A percentile compares a stretch with the other conserved stretches of the same genome.
phyloP scores from a whole-genome alignment of 169 alveolate genomes.

The Plasmodium gonderi region DNA sequence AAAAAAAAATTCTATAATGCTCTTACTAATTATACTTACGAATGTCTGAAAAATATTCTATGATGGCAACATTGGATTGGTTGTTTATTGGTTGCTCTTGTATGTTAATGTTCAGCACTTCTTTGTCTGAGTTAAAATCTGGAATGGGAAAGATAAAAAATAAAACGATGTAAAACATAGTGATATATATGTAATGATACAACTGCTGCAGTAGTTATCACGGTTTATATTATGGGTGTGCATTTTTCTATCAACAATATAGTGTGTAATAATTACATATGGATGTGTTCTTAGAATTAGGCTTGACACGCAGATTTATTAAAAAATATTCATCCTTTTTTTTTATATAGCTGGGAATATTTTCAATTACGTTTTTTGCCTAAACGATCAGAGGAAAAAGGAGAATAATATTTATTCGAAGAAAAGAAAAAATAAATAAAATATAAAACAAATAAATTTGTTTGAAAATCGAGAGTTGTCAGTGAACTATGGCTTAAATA shows the following conservation, averaged over 20 bases:
- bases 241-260: neutral
- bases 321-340: constrained; percentile 54
- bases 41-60: constrained; percentile 81
- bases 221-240: neutral
- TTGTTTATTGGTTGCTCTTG: constrained; percentile 93
- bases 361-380: constrained; percentile 30
- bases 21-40: constrained; percentile 61
- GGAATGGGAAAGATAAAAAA: constrained; percentile 10
- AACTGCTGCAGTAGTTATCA: neutral
- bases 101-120: constrained; percentile 84
- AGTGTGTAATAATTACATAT: constrained; percentile 36
- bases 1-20: no score
- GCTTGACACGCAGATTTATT: constrained; percentile 68
- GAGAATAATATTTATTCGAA: neutral
- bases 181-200: neutral
- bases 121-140: constrained; percentile 75
- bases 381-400: constrained; percentile 1
- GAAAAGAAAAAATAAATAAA: neutral
- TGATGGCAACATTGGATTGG: constrained; percentile 89
- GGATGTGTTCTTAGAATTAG: constrained; percentile 51
- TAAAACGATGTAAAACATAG: neutral
- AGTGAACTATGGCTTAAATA: neutral
- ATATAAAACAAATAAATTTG: neutral
- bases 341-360: constrained; percentile 55
- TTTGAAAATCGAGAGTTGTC: neutral